These are phyloP conservation scores for Datisca glomerata DNA, from an alignment of 306 rosid genomes.

Conservation along the genomic window DNA sequence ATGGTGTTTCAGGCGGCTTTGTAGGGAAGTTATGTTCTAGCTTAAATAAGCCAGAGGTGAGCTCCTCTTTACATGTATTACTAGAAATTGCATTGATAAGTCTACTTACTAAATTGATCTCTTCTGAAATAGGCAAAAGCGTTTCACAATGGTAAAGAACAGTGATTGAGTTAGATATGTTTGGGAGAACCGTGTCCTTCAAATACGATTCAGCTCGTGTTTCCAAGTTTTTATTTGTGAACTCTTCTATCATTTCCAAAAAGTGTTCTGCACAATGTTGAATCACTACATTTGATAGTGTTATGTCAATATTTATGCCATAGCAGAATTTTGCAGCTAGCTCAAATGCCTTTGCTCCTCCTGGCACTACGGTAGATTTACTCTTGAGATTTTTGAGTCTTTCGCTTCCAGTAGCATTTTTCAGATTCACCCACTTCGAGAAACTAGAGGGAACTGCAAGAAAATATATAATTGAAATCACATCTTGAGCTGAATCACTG, in stretches of 20 bases:
- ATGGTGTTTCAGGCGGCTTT: slow-evolving; percentile 56
- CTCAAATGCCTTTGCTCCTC: slow-evolving; percentile 87
- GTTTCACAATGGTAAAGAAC: slow-evolving; percentile 82
- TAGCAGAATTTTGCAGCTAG: slow-evolving; percentile 88
- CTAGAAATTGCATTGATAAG: slow-evolving; percentile 74
- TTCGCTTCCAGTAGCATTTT: slow-evolving; percentile 68
- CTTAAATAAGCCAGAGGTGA: slow-evolving; percentile 68
- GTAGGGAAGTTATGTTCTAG: slow-evolving; percentile 70
- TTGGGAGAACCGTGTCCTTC: slow-evolving; percentile 58
- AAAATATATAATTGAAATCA: background rate
- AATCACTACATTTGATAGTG: slow-evolving; percentile 63
- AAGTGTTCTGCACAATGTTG: slow-evolving; percentile 60
- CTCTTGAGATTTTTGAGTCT: slow-evolving; percentile 57
- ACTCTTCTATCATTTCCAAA: slow-evolving; percentile 89
- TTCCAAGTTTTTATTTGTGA: slow-evolving; percentile 59
- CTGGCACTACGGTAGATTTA: slow-evolving; percentile 60
- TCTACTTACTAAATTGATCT: slow-evolving; percentile 56
- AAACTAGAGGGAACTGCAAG: slow-evolving; percentile 87
- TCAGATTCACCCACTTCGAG: slow-evolving; percentile 78
- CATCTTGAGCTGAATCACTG: background rate
- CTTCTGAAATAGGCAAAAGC: slow-evolving; percentile 71
- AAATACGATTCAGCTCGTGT: slow-evolving; percentile 52
- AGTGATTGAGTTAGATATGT: slow-evolving; percentile 55
- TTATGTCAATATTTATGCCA: slow-evolving; percentile 62
- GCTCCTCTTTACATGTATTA: slow-evolving; percentile 91